Percentiles rank a stretch among this genome's conserved stretches.
These are phyloP conservation scores for Debaryomyces coudertii DNA, from an alignment of 1,139 yeast genomes.

Conservation along the genomic window DNA sequence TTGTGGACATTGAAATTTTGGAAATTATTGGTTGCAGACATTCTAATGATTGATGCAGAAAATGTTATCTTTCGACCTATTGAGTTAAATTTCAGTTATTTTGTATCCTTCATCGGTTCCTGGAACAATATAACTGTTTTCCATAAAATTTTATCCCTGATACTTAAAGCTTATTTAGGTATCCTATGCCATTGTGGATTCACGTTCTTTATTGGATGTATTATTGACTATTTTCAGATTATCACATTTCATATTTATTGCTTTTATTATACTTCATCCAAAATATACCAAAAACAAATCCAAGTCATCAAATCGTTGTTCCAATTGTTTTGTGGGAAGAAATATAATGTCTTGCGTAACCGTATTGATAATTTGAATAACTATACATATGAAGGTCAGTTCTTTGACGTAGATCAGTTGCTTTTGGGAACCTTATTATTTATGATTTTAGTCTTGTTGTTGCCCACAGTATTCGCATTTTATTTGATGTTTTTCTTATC, in stretches of 20 bases:
- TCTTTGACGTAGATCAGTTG: conserved; percentile 83
- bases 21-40: conserved; percentile 32
- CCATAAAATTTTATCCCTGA: neutral
- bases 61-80: conserved; percentile 2
- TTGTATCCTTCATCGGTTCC: neutral
- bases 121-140: neutral
- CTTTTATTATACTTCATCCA: conserved; percentile 78
- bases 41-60: conserved; percentile 6
- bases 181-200: conserved; percentile 50
- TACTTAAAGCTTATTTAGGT: conserved; percentile 12
- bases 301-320: conserved; percentile 71
- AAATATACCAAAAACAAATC: conserved; percentile 76
- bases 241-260: conserved; percentile 73
- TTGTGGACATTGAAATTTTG: conserved; percentile 83
- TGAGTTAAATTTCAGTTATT: neutral
- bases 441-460: conserved; percentile 72
- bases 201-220: conserved; percentile 67
- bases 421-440: conserved; percentile 86
- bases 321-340: conserved; percentile 87
- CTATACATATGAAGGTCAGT: conserved; percentile 50
- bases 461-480: conserved; percentile 89
- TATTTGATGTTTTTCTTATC: conserved; percentile 72
- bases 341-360: conserved; percentile 77
- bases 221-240: conserved; percentile 65
- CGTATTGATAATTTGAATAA: conserved; percentile 68